phyloP scores from a whole-genome alignment of 2,329 filamentous ascomycete species.

The Fusarium penzigii region DNA sequence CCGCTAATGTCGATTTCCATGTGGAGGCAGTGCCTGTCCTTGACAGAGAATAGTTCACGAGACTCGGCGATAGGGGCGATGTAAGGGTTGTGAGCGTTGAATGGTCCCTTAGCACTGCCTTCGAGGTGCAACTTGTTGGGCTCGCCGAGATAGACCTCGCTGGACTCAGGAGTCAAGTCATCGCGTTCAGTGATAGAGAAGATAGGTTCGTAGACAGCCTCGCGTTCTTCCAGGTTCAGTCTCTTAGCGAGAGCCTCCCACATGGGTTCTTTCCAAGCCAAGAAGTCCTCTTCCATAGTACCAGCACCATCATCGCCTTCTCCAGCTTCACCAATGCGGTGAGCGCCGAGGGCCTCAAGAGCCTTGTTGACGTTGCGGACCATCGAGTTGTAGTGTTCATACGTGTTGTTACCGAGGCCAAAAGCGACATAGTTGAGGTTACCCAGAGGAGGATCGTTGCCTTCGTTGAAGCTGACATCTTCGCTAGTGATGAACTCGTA shows the following conservation, averaged over 20 bases:
- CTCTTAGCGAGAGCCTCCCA: constrained; percentile 82
- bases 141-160: constrained; percentile 90
- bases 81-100: constrained; percentile 95
- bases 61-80: constrained; percentile 93
- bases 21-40: constrained; percentile 92
- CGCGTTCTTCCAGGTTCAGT: constrained; percentile 90
- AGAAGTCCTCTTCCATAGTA: constrained; percentile 99
- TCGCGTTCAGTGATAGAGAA: constrained; percentile 81
- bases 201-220: constrained; percentile 92
- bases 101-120: constrained; percentile 80
- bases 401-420: constrained; percentile 97
- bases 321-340: constrained; percentile 82
- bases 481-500: constrained; percentile 92
- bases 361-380: constrained; percentile 86
- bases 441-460: constrained; percentile 69
- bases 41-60: constrained; percentile 84
- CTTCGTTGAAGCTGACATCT: constrained; percentile 77
- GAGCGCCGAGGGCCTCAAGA: constrained; percentile 78
- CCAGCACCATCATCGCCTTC: constrained; percentile 97
- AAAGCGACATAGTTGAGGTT: constrained; percentile 94
- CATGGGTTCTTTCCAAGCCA: constrained; percentile 99
- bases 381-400: constrained; percentile 99
- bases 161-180: constrained; percentile 70
- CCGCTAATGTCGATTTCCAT: constrained; percentile 90
- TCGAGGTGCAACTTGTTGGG: constrained; percentile 96